These are phyloP conservation scores for Penicillium sp. DNA, from an alignment of 2,329 filamentous ascomycete genomes.

Conservation along the genomic window DNA sequence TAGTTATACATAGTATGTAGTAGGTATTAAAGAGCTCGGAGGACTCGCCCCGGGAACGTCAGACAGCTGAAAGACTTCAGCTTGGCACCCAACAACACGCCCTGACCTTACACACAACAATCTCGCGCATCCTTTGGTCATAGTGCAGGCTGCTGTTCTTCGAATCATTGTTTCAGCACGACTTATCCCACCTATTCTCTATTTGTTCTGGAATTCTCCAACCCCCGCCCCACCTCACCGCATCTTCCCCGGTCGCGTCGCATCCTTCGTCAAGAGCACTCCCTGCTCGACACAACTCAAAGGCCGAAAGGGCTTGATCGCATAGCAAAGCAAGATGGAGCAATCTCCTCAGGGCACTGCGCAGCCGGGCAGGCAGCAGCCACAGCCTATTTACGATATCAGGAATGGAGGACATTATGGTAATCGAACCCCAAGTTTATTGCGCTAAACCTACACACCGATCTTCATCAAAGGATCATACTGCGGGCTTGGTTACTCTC, in stretches of 20 bases:
- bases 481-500: neutral
- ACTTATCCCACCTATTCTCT: neutral
- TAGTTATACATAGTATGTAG: neutral
- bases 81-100: slow-evolving; percentile 21
- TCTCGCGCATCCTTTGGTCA: neutral
- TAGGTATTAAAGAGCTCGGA: slow-evolving; percentile 1
- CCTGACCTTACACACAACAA: neutral
- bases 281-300: neutral
- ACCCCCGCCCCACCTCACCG: neutral
- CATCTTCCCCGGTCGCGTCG: slow-evolving; percentile 5
- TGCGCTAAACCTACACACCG: neutral
- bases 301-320: neutral
- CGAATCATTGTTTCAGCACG: neutral
- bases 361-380: slow-evolving; percentile 61
- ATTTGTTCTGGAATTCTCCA: neutral
- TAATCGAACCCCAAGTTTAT: slow-evolving; percentile 40
- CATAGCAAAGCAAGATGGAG: slow-evolving; percentile 49
- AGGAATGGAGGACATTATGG: slow-evolving; percentile 75
- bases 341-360: slow-evolving; percentile 54
- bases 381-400: slow-evolving; percentile 69
- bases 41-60: slow-evolving; percentile 21
- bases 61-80: slow-evolving; percentile 21
- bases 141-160: neutral
- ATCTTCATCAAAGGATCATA: neutral
- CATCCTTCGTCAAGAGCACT: neutral